Percentiles rank a stretch among this genome's conserved stretches.
Evolutionary conservation across 1,284 basidiomycete species (phyloP).

Genomic region (Afroboletus lepidellus): DNA sequence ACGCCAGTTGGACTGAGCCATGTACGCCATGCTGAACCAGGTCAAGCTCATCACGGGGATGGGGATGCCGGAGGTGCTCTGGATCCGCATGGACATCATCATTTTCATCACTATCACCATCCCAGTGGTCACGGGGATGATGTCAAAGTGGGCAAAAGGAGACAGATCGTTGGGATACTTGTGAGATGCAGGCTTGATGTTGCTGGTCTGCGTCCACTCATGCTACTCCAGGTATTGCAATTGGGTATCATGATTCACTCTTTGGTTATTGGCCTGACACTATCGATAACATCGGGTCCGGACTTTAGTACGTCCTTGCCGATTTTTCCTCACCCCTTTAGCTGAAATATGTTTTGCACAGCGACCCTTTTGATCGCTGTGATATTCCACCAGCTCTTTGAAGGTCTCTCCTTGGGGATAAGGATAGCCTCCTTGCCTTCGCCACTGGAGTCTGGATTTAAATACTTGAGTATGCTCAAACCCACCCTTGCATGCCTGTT

Average conservation of each 20-base stretch:
- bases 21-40: slow-evolving; percentile 1
- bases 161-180: slow-evolving; percentile 64
- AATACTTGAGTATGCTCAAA: slow-evolving; percentile 39
- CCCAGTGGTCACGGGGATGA: slow-evolving; percentile 11
- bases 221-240: slow-evolving; percentile 59
- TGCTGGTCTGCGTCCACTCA: neutral
- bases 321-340: neutral
- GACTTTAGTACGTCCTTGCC: slow-evolving; percentile 59
- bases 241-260: slow-evolving; percentile 82
- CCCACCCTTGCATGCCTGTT: slow-evolving; percentile 61
- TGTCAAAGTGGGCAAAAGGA: slow-evolving; percentile 45
- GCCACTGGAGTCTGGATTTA: slow-evolving; percentile 21
- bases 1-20: neutral
- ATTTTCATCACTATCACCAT: slow-evolving; percentile 8
- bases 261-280: slow-evolving; percentile 71
- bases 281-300: slow-evolving; percentile 62
- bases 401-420: slow-evolving; percentile 75
- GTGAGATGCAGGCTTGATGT: slow-evolving; percentile 36
- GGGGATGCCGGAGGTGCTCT: neutral
- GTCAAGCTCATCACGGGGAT: slow-evolving; percentile 14
- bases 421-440: slow-evolving; percentile 66
- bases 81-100: neutral
- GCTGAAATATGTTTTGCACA: slow-evolving; percentile 27
- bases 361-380: slow-evolving; percentile 72
- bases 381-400: slow-evolving; percentile 77